Percentiles rank a stretch among this genome's conserved stretches.
phyloP scores from a whole-genome alignment of 345 rosid genomes.

The Toxicodendron radicans region DNA sequence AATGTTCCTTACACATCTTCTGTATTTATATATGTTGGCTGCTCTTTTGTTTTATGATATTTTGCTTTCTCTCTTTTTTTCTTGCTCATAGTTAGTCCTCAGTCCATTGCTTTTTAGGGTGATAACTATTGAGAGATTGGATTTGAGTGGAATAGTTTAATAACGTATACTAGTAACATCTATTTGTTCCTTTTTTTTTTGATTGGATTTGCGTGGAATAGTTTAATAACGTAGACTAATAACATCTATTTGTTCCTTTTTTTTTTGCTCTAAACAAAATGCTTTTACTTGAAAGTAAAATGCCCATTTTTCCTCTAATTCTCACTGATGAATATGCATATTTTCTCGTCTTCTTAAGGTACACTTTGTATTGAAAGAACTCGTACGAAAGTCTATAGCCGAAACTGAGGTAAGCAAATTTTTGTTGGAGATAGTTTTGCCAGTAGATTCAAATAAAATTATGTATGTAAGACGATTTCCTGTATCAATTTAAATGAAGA shows the following conservation, averaged over 20 bases:
- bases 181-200: not conserved
- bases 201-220: no score
- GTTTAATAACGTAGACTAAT: no score
- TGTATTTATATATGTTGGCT: no score
- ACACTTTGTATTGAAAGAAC: constrained; percentile 91
- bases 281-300: no score
- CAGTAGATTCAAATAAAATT: not conserved
- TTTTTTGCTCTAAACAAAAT: no score
- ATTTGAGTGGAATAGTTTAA: no score
- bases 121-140: no score
- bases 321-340: not conserved
- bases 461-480: not conserved
- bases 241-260: not conserved
- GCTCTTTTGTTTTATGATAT: no score
- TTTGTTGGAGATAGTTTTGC: constrained; percentile 13
- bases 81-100: no score
- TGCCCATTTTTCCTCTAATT: not conserved
- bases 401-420: constrained; percentile 74
- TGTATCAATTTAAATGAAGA: not conserved
- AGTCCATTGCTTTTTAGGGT: no score
- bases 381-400: constrained; percentile 91
- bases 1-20: no score
- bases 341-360: constrained; percentile 48
- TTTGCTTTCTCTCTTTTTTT: no score
- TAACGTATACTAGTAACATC: not conserved